phyloP scores from a whole-genome alignment of 163 green algal genomes.

The Scenedesmus sp. region DNA sequence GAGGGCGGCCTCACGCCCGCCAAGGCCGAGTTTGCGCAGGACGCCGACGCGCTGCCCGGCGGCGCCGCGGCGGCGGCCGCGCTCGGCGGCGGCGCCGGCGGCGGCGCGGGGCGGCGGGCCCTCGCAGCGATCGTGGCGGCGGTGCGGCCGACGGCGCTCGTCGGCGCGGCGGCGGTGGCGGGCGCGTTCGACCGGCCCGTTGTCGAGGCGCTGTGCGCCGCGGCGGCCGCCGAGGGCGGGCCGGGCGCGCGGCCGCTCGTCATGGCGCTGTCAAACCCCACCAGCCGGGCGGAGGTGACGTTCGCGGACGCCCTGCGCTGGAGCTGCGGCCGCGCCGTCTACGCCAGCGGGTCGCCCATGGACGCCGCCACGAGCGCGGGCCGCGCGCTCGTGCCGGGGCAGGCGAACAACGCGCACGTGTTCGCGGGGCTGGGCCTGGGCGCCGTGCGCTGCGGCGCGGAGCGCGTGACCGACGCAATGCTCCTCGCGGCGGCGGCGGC shows the following conservation, averaged over 20 bases:
- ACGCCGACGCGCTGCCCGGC: background rate
- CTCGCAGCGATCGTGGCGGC: conserved; percentile 28
- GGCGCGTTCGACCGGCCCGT: conserved; percentile 69
- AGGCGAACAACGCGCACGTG: conserved; percentile 56
- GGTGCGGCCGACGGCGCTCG: conserved; percentile 64
- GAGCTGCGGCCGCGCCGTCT: conserved; percentile 36
- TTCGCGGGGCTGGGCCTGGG: conserved; percentile 49
- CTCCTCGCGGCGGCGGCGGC: conserved; percentile 48
- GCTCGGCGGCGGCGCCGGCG: background rate
- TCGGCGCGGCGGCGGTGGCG: conserved; percentile 67
- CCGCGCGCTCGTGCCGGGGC: conserved; percentile 23
- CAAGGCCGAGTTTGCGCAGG: conserved; percentile 65
- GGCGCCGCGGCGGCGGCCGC: background rate
- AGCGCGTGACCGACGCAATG: conserved; percentile 35
- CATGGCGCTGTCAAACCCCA: conserved; percentile 65
- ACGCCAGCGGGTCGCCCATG: conserved; percentile 37
- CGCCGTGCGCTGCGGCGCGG: conserved; percentile 15
- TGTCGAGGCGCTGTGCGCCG: conserved; percentile 49
- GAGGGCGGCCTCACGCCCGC: conserved; percentile 39
- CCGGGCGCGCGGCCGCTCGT: conserved; percentile 50
- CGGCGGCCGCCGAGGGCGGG: background rate
- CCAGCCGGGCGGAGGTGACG: conserved; percentile 56
- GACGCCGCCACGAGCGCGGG: background rate
- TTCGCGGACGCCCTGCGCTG: conserved; percentile 50
- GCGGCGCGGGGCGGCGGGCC: background rate